Percentiles rank a stretch among this genome's conserved stretches.
phyloP scores from a whole-genome alignment of 2,329 filamentous ascomycete species.

The Fusarium sublunatum region DNA sequence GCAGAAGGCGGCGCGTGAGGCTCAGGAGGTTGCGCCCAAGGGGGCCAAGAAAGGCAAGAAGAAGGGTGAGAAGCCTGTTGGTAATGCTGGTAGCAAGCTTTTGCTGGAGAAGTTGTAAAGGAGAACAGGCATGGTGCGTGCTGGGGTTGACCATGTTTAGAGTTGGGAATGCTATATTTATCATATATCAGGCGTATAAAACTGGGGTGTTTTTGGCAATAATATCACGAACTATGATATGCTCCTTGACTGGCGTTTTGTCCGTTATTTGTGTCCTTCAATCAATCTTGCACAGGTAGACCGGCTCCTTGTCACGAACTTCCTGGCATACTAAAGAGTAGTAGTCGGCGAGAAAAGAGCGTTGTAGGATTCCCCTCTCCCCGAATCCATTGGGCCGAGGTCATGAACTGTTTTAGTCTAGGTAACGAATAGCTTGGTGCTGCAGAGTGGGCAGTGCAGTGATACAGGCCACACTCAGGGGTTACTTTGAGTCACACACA shows the following conservation, averaged over 20 bases:
- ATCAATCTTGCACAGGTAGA: neutral
- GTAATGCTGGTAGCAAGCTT: constrained; percentile 71
- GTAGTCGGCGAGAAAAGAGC: too few species aligned
- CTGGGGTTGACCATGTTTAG: constrained; percentile 7
- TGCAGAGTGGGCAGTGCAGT: neutral
- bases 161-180: constrained; percentile 27
- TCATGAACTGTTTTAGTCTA: too few species aligned
- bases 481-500: constrained; percentile 22
- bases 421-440: neutral
- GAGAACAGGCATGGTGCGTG: neutral
- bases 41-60: constrained; percentile 56
- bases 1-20: constrained; percentile 64
- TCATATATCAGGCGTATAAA: constrained; percentile 42
- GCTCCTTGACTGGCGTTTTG: constrained; percentile 4
- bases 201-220: constrained; percentile 41
- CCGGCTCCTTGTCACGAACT: too few species aligned
- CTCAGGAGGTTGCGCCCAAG: constrained; percentile 60
- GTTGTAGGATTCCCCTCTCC: too few species aligned
- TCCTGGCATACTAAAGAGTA: neutral
- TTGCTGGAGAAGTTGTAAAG: constrained; percentile 67
- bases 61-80: constrained; percentile 59
- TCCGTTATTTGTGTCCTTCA: neutral
- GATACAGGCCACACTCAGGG: constrained; percentile 8
- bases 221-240: constrained; percentile 40
- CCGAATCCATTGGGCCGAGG: too few species aligned